Evolutionary conservation across 2,329 filamentous ascomycete species (phyloP), one percentile per base, ranked within the genome.

Genomic region (Verticillium nubilum): DNA sequence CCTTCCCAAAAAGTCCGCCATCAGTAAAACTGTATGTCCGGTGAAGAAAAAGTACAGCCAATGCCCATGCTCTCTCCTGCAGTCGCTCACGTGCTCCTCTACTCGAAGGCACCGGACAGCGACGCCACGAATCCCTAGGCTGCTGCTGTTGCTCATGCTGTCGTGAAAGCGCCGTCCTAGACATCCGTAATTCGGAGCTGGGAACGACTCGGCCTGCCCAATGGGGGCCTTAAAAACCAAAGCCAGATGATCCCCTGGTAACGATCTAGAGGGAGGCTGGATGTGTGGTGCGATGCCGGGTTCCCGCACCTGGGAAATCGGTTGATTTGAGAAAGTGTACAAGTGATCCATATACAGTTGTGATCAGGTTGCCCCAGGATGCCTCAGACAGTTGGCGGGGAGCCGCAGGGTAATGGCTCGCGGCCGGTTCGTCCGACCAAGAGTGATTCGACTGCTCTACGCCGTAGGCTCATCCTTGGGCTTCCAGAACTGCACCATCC

Each of bases 401-500:
- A 13, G 19, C 42, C 12, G 42, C 19, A 50, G 12, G 19, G 10
- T n/a, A 50, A 50, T 23, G 7, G 42, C n/a, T 10, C 42, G 42
- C 9, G n/a, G 42, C 12, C 42, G 42, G 2, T 10, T 50, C 2
- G 9, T 13, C 19, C 19, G 42, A 26, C 19, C 42, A 12, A 50
- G 1, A 25, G 42, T 50, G 42, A 37, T 15, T 13, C 42, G 19
- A 50, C n/a, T 25, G n/a, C 42, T 23, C 42, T 50, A 50, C 42
- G 42, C 25, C 52, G 13, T n/a, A 7, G 52, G n/a, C 37, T 75
- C 70, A 62, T 81, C 80, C 67, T 81, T 86, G 10, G 80, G 78
- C 73, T 89, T 91, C 89, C 89, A 93, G 72, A 93, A 93, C 66
- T 88, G 86, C 80, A 92, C 86, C 76, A 92, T 80, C 57, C 88